A percentile compares a stretch with the other conserved stretches of the same genome.
Evolutionary conservation across 1,284 basidiomycete species (phyloP).

Genomic region (Sporisorium scitamineum): DNA sequence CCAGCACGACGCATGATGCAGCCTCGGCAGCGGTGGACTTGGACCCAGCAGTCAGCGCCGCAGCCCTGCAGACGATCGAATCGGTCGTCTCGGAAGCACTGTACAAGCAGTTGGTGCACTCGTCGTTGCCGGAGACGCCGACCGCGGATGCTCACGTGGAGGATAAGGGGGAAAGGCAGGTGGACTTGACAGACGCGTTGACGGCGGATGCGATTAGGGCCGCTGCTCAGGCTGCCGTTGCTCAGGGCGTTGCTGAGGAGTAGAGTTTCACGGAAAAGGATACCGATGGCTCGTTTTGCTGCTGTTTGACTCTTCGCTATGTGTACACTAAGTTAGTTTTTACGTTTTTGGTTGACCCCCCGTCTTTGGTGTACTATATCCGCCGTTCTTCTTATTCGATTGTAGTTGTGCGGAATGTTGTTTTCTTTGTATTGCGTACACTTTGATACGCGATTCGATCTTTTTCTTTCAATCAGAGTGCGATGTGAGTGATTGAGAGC

Average conservation of each 20-base stretch:
- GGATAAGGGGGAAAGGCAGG: not conserved
- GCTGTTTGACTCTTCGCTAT: not conserved
- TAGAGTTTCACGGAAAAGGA: not conserved
- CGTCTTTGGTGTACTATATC: slow-evolving; percentile 9
- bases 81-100: slow-evolving; percentile 40
- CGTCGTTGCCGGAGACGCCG: slow-evolving; percentile 15
- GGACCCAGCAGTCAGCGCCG: slow-evolving; percentile 31
- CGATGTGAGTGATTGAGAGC: too few species aligned
- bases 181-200: slow-evolving; percentile 24
- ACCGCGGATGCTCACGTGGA: slow-evolving; percentile 1
- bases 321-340: not conserved
- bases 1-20: not conserved
- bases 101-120: slow-evolving; percentile 36
- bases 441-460: too few species aligned
- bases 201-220: slow-evolving; percentile 41
- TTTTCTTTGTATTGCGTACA: not conserved
- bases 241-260: slow-evolving; percentile 23
- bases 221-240: slow-evolving; percentile 45
- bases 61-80: slow-evolving; percentile 36
- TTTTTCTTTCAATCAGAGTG: too few species aligned
- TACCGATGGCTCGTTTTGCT: too few species aligned
- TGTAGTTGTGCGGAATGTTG: not conserved
- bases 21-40: slow-evolving; percentile 9
- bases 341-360: too few species aligned
- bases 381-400: not conserved